phyloP scores from a whole-genome alignment of 176 grass and related monocot genomes.

The Neostapfia colusana region DNA sequence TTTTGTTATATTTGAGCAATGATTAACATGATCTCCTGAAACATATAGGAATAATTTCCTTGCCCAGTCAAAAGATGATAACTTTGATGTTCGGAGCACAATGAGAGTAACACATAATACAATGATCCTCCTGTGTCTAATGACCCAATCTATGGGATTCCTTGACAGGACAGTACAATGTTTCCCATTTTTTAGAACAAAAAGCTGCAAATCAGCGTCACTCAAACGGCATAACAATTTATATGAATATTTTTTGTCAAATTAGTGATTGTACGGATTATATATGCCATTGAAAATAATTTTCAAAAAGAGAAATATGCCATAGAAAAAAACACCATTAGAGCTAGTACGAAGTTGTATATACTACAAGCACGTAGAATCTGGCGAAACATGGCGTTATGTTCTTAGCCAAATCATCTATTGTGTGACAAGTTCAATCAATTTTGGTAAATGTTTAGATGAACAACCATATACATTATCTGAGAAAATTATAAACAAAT shows the following conservation, averaged over 20 bases:
- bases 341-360: neutral
- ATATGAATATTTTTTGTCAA: constrained; percentile 43
- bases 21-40: constrained; percentile 38
- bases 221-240: constrained; percentile 33
- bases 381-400: neutral
- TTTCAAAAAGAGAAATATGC: neutral
- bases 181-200: neutral
- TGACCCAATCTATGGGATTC: constrained; percentile 19
- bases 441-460: neutral
- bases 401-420: neutral
- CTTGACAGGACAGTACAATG: constrained; percentile 13
- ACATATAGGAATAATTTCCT: constrained; percentile 29
- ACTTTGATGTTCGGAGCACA: constrained; percentile 41
- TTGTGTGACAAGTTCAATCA: neutral
- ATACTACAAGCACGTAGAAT: neutral
- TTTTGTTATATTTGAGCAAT: constrained; percentile 42
- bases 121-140: constrained; percentile 28
- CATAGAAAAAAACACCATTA: constrained; percentile 22
- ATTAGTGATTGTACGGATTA: constrained; percentile 4
- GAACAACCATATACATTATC: neutral
- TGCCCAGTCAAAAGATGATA: constrained; percentile 41
- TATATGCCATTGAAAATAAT: constrained; percentile 9
- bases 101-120: constrained; percentile 28
- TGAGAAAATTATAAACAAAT: neutral
- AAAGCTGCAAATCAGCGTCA: constrained; percentile 17